Evolutionary conservation across 306 rosid species (phyloP).

Genomic region (Trifolium pratense): DNA sequence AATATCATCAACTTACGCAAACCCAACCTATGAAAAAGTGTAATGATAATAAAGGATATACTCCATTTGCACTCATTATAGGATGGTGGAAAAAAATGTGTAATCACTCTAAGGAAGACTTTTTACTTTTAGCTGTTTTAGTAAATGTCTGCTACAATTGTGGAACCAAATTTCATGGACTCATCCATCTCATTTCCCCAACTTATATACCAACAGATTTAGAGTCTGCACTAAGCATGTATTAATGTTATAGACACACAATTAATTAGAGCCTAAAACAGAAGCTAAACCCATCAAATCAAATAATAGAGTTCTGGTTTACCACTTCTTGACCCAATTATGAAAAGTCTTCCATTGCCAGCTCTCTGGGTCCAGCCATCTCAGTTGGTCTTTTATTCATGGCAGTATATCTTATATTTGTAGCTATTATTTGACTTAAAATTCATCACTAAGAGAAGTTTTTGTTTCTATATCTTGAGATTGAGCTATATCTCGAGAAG

Average conservation of each 20-base stretch:
- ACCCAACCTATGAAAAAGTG: neutral
- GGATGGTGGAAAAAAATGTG: neutral
- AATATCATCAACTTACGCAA: neutral
- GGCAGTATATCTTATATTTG: neutral
- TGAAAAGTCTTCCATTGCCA: too few species aligned
- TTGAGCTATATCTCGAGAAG: neutral
- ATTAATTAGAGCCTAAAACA: neutral
- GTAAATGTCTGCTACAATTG: neutral
- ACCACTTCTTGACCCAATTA: neutral
- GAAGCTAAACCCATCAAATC: neutral
- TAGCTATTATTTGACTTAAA: constrained; percentile 2
- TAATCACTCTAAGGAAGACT: neutral
- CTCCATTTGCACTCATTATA: neutral
- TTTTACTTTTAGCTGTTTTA: too few species aligned
- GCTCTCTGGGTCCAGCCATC: neutral
- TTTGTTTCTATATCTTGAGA: neutral
- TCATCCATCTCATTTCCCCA: neutral
- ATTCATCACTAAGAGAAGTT: neutral
- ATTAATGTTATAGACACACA: too few species aligned
- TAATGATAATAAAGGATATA: neutral
- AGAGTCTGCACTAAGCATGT: too few species aligned
- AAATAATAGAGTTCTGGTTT: neutral
- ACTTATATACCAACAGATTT: too few species aligned
- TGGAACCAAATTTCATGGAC: neutral
- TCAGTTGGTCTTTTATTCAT: neutral